Evolutionary conservation across 1,284 basidiomycete genomes (phyloP).

Genomic region (Heterobasidion occidentale): DNA sequence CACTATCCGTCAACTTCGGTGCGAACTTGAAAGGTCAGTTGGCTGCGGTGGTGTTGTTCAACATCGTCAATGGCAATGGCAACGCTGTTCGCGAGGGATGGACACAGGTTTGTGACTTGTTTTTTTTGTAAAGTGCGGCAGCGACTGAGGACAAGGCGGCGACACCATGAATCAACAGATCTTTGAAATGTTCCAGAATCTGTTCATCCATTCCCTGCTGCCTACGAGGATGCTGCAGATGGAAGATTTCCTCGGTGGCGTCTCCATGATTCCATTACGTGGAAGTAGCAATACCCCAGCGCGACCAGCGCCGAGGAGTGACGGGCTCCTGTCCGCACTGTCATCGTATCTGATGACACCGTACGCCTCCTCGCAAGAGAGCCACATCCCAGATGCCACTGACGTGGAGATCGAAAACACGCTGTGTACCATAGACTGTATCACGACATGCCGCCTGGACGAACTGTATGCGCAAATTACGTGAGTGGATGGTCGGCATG

Average conservation of each 20-base stretch:
- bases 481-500: constrained; percentile 36
- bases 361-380: constrained; percentile 68
- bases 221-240: constrained; percentile 88
- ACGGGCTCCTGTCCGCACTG: constrained; percentile 88
- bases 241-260: constrained; percentile 92
- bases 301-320: constrained; percentile 59
- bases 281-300: constrained; percentile 52
- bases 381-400: constrained; percentile 73
- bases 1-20: constrained; percentile 89
- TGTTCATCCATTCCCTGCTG: constrained; percentile 90
- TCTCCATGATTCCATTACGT: constrained; percentile 83
- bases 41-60: constrained; percentile 95
- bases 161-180: constrained; percentile 41
- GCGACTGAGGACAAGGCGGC: too few species aligned
- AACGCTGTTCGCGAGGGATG: constrained; percentile 92
- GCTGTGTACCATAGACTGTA: constrained; percentile 91
- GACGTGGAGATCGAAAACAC: constrained; percentile 92
- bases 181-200: constrained; percentile 96
- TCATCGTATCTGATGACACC: constrained; percentile 98
- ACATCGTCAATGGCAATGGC: constrained; percentile 96
- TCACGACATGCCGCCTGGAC: constrained; percentile 89
- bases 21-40: constrained; percentile 94
- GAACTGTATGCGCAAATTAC: constrained; percentile 91
- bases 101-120: constrained; percentile 56
- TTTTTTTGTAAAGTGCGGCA: neutral